Evolutionary conservation across 2,329 filamentous ascomycete genomes (phyloP).

Genomic region (Diplocarpon rosae): DNA sequence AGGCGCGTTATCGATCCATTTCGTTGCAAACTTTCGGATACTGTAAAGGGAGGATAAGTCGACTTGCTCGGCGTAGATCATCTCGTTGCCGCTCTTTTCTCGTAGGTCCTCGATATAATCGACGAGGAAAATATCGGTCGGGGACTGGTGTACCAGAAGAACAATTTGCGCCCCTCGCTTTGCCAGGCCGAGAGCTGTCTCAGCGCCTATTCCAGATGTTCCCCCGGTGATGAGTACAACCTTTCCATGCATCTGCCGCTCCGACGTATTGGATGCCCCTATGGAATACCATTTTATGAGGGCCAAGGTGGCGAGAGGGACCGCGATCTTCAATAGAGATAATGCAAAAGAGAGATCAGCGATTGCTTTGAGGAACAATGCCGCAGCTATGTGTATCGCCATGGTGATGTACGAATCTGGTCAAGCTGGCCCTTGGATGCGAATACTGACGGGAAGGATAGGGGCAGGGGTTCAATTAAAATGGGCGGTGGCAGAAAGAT

Average conservation of each 20-base stretch:
- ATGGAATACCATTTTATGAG: constrained; percentile 65
- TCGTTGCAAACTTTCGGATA: constrained; percentile 85
- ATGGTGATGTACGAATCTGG: constrained; percentile 14
- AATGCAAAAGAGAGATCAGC: constrained; percentile 17
- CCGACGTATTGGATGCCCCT: constrained; percentile 62
- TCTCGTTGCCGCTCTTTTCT: constrained; percentile 61
- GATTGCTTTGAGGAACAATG: constrained; percentile 18
- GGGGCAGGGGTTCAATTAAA: background rate
- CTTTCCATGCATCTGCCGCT: constrained; percentile 83
- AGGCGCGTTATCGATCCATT: constrained; percentile 94
- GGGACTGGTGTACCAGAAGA: constrained; percentile 72
- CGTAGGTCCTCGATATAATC: constrained; percentile 90
- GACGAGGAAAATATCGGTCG: constrained; percentile 76
- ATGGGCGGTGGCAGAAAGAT: constrained; percentile 6
- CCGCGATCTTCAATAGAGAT: constrained; percentile 43
- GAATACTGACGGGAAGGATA: background rate
- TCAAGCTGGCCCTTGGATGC: background rate
- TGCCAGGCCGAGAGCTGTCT: constrained; percentile 64
- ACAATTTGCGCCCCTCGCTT: constrained; percentile 78
- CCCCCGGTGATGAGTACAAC: constrained; percentile 90
- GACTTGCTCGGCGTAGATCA: constrained; percentile 93
- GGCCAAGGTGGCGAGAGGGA: constrained; percentile 40
- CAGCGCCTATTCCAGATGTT: constrained; percentile 83
- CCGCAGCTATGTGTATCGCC: constrained; percentile 25
- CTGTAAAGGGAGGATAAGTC: constrained; percentile 83